Base-by-base conservation (phyloP, 1,139 yeast genomes). In the Geotrichum aggregatum region DNA sequence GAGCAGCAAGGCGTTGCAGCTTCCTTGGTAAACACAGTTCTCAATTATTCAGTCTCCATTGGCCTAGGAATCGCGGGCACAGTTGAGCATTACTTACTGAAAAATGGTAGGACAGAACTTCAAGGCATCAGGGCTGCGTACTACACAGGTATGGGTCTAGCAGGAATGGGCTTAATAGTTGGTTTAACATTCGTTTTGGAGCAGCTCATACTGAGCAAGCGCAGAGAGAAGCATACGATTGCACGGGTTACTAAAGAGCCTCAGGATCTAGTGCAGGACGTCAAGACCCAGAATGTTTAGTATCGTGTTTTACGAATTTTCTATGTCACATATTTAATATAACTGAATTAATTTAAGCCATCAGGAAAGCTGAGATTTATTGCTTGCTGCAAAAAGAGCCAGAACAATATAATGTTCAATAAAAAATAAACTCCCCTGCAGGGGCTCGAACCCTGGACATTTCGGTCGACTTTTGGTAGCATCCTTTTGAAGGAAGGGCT, bases 21-120 rank as follows among this genome's bases (percentile, higher is more conserved):
- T 0, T 79, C 86, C 0, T 69, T 83, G 52, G 80, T 82, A 1
- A 75, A 80, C 3, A 80, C 87, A 0, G 74, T 76, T 49, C 81
- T 81, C 34, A 82, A 82, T 63, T 83, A 82, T 61, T 76, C 85
- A 13, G 79, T 82, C 44, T 76, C 86, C 0, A 67, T 82, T 28
- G 85, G 85, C 1, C 72, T 83, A 44, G 87, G 87, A 0, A 66
- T 82, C 46, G 83, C 87, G 2, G 84, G 84, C 1, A 76, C 83
- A 0, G 83, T 79, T n/a, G 79, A 78, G 58, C 64, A 64, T 44
- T 77, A 78, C 58, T 66, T 50, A 3, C 45, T 58, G 2, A 71
- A 73, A 1, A 64, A 68, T 33, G 67, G 66, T 38, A 66, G 65
- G 1, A 58, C 66, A 1, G 53, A 62, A 6, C 52, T 67, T 39